These are phyloP conservation scores for Waltergamsia citrina DNA, from an alignment of 2,329 filamentous ascomycete genomes.

Conservation along the genomic window DNA sequence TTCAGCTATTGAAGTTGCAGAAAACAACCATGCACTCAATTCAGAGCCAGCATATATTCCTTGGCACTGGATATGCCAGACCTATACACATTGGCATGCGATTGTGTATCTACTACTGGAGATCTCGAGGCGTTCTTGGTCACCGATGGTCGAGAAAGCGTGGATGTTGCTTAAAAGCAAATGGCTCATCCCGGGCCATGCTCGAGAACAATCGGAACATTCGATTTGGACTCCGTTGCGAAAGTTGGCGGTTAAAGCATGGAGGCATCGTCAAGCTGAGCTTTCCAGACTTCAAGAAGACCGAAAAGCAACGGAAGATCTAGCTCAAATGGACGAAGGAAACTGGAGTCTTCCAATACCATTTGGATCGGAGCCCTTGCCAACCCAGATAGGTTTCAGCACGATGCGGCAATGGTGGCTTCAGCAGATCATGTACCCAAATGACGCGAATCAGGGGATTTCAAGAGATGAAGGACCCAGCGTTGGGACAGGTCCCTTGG, in stretches of 20 bases:
- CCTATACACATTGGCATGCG: constrained; percentile 50
- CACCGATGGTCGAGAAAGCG: constrained; percentile 32
- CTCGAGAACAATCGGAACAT: constrained; percentile 13
- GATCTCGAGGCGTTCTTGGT: constrained; percentile 33
- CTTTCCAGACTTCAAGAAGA: constrained; percentile 20
- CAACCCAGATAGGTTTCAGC: too few relatives aligned
- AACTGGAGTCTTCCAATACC: too few relatives aligned
- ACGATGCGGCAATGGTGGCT: too few relatives aligned
- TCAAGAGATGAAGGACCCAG: too few relatives aligned
- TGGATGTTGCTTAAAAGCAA: constrained; percentile 36
- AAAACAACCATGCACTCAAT: constrained; percentile 46
- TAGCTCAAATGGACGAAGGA: too few relatives aligned
- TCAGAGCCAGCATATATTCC: constrained; percentile 35
- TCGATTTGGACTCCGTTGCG: constrained; percentile 31
- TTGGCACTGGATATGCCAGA: constrained; percentile 51
- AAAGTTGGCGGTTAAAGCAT: constrained; percentile 26
- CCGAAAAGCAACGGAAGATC: constrained; percentile 9
- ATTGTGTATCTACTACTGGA: constrained; percentile 47
- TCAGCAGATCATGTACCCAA: too few relatives aligned
- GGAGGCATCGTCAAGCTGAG: constrained; percentile 24
- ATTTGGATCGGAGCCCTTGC: too few relatives aligned
- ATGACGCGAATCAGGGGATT: too few relatives aligned
- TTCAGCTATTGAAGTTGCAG: constrained; percentile 43
- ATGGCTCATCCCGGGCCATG: constrained; percentile 27
- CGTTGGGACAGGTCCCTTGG: too few relatives aligned